Percentiles rank a stretch among this genome's conserved stretches.
Evolutionary conservation across 2,329 filamentous ascomycete species (phyloP).

Genomic region (Sclerotinia spermophila): DNA sequence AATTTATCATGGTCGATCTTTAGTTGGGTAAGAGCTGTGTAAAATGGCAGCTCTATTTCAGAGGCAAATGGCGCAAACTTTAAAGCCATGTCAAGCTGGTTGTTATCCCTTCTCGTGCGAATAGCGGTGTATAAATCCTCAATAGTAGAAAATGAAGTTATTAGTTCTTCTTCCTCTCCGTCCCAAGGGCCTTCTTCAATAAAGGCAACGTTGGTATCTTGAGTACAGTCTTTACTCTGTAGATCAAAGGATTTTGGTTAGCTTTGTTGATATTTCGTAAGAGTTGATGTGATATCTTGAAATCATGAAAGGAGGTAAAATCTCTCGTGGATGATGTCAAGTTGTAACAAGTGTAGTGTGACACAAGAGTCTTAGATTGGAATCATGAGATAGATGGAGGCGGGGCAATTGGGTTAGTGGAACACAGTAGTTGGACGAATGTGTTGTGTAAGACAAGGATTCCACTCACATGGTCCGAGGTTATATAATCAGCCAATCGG

Average conservation of each 20-base stretch:
- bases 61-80: conserved; percentile 88
- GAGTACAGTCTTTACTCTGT: conserved; percentile 2
- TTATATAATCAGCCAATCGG: conserved; percentile 5
- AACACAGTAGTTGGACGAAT: not conserved
- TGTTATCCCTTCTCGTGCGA: not conserved
- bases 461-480: conserved; percentile 12
- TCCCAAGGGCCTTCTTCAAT: conserved; percentile 18
- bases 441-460: conserved; percentile 4
- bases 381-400: conserved; percentile 1
- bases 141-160: not conserved
- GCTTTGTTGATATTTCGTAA: not conserved
- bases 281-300: not conserved
- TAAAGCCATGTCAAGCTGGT: conserved; percentile 40
- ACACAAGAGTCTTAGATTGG: not conserved
- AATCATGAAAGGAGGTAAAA: not conserved
- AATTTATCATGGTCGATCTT: conserved; percentile 98
- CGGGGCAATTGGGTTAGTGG: not conserved
- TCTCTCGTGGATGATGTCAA: not conserved
- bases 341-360: not conserved
- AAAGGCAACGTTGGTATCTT: conserved; percentile 9
- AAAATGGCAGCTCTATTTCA: conserved; percentile 94
- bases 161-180: conserved; percentile 11
- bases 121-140: conserved; percentile 4
- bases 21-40: conserved; percentile 81
- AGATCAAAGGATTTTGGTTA: conserved; percentile 1